Evolutionary conservation across 257 asterid species (phyloP).

Genomic region (Echium plantagineum): DNA sequence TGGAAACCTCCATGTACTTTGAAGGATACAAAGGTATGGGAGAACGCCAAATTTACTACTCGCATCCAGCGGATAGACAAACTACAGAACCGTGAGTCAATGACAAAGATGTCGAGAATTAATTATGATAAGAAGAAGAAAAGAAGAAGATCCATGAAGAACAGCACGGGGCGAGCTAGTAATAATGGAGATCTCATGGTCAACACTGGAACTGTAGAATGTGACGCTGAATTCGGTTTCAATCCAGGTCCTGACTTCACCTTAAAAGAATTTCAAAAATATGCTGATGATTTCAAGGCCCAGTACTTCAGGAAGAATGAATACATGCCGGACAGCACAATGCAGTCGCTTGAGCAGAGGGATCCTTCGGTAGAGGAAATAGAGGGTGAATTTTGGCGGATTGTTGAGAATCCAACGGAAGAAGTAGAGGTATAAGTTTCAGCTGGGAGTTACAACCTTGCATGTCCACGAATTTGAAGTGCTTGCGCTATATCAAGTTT

Average conservation of each 20-base stretch:
- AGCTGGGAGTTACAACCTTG: background rate
- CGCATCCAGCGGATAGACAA: conserved; percentile 75
- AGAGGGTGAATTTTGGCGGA: conserved; percentile 89
- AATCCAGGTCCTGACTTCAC: conserved; percentile 73
- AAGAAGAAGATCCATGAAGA: conserved; percentile 48
- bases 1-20: conserved; percentile 83
- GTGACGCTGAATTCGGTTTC: conserved; percentile 63
- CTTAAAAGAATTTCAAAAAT: conserved; percentile 41
- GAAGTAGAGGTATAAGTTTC: conserved; percentile 52
- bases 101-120: conserved; percentile 40
- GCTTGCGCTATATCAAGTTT: background rate
- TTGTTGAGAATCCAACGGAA: conserved; percentile 69
- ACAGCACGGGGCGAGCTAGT: conserved; percentile 25
- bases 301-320: conserved; percentile 30
- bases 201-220: conserved; percentile 27
- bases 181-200: conserved; percentile 24
- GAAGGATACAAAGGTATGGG: conserved; percentile 48
- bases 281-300: conserved; percentile 43
- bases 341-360: conserved; percentile 15
- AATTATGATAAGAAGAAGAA: conserved; percentile 43
- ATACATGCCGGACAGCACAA: background rate
- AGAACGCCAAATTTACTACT: conserved; percentile 47
- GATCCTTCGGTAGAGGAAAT: conserved; percentile 49
- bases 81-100: conserved; percentile 59
- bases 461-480: background rate